Evolutionary conservation across 768 basidiomycete species (phyloP), one percentile per base, ranked within the genome.

Genomic region (Steccherinum ochraceum): DNA sequence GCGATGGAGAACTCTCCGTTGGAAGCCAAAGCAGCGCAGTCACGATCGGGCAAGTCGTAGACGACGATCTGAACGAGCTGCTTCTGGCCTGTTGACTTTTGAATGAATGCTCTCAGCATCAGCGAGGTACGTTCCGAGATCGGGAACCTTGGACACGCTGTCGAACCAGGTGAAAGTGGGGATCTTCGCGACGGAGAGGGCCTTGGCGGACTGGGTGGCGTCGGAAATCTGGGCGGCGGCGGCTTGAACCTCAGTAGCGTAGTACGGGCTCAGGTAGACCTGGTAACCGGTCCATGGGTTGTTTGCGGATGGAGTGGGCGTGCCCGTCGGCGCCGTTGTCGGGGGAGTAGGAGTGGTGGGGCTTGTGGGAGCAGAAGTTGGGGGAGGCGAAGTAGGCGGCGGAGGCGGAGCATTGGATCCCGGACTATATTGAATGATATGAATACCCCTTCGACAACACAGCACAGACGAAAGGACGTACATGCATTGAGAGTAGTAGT

Each of bases 91-190:
- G 69, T 62, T 45, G 72, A 61, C 59, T 74, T 71, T 21, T 66
- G 69, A 52, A 72, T 63, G n/a, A 78, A 66, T n/a, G n/a, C n/a
- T n/a, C 49, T 62, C 58, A 23, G 80, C 80, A 59, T 74, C 74
- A 13, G 78, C 72, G 44, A 84, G 77, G 62, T 82, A 81, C 12
- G 72, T 77, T 41, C 77, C 79, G 46, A 83, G 71, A 43, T 64
- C 65, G 5, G 79, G 68, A 21, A 76, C 73, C 69, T 83, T 83
- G 55, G 78, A 67, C 30, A 80, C 69, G 46, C 66, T 64, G 60
- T 83, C 80, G 61, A 81, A 73, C 80, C 80, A 83, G 45, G 70
- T 79, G 71, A 82, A 83, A 39, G 77, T 80, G 18, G 81, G 80
- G 60, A 83, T 77, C 16, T 75, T 68, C n/a, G 74, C 78, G 39